Conservation (phyloP, 108 stramenopile species). For the Nitzschia palea region DNA sequence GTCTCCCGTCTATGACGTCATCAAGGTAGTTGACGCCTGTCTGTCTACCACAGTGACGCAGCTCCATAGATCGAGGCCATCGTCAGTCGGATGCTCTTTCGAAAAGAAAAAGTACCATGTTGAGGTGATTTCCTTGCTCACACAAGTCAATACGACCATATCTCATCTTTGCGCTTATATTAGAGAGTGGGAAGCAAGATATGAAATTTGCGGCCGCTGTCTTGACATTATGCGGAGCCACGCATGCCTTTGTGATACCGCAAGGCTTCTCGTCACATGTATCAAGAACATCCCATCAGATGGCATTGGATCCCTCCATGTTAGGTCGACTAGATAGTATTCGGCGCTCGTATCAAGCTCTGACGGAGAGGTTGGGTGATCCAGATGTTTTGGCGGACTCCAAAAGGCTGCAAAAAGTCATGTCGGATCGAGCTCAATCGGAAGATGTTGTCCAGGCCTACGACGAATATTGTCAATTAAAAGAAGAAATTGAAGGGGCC, state of each 20-base stretch:
- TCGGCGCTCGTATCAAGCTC: constrained; percentile 61
- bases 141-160: no score
- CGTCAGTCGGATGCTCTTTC: no score
- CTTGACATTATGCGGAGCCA: neutral
- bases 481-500: constrained; percentile 67
- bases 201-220: neutral
- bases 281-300: constrained; percentile 1
- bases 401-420: constrained; percentile 64
- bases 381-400: constrained; percentile 84
- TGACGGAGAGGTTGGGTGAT: constrained; percentile 84
- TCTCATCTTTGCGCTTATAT: no score
- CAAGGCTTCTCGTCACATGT: neutral
- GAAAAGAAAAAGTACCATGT: no score
- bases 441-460: constrained; percentile 79
- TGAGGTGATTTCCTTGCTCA: no score
- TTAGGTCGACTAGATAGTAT: constrained; percentile 71
- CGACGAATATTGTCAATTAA: constrained; percentile 69
- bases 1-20: no score
- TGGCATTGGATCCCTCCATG: constrained; percentile 66
- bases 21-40: neutral
- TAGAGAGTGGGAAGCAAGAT: no score
- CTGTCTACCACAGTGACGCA: no score
- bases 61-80: no score
- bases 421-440: constrained; percentile 76
- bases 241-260: neutral